Conservation (phyloP, 257 asterid genomes). For the Dorcoceras hygrometricum region DNA sequence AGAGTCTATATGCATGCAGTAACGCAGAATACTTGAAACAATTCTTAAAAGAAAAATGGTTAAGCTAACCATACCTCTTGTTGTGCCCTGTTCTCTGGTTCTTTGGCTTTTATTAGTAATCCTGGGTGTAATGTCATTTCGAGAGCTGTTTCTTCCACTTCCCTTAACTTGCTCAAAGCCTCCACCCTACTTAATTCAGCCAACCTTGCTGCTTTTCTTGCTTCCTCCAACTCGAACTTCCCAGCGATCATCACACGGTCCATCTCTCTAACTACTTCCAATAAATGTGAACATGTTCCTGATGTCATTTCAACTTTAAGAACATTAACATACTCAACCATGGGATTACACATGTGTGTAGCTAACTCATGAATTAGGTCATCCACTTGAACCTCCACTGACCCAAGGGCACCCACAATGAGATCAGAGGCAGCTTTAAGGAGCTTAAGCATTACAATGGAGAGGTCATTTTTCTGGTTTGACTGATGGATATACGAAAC, state of each 20-base stretch:
- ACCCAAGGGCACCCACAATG: conserved; percentile 51
- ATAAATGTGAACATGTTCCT: conserved; percentile 49
- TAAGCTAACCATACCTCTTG: conserved; percentile 40
- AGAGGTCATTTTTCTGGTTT: conserved; percentile 32
- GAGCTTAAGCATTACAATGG: conserved; percentile 39
- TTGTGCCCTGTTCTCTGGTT: conserved; percentile 25
- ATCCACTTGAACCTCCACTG: conserved; percentile 66
- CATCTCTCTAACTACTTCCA: conserved; percentile 62
- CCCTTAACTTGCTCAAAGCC: conserved; percentile 40
- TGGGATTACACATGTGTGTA: conserved; percentile 62
- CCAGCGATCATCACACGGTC: conserved; percentile 46
- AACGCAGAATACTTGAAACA: not conserved
- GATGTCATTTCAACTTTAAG: conserved; percentile 51
- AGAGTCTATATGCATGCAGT: conserved; percentile 8
- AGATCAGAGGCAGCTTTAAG: conserved; percentile 46
- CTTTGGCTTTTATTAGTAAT: conserved; percentile 29
- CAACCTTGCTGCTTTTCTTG: conserved; percentile 41
- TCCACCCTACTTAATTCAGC: conserved; percentile 49
- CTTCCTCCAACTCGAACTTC: conserved; percentile 59
- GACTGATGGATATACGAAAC: conserved; percentile 49
- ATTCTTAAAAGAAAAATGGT: conserved; percentile 4
- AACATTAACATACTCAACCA: conserved; percentile 60
- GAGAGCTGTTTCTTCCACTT: conserved; percentile 45
- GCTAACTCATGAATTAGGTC: conserved; percentile 51
- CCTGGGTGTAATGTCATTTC: conserved; percentile 31